A percentile compares a stretch with the other conserved stretches of the same genome.
Evolutionary conservation across 1,139 yeast species (phyloP).

Genomic region (Pneumocystis carinii): DNA sequence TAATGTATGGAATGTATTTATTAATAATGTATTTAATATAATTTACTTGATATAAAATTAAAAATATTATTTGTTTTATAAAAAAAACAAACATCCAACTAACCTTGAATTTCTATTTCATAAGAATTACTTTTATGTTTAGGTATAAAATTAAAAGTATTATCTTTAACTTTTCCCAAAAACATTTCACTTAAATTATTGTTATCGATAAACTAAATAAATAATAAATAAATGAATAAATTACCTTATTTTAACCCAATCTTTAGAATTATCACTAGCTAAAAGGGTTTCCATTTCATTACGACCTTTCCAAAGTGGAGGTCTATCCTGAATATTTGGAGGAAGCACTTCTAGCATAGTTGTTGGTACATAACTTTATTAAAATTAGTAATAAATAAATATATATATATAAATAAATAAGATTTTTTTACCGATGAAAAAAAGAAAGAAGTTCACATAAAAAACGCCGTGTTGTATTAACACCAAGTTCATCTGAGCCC

Average conservation of each 20-base stretch:
- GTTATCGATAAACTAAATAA: not conserved
- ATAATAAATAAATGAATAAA: slow-evolving; percentile 80
- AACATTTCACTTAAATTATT: slow-evolving; percentile 1
- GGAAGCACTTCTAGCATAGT: slow-evolving; percentile 84
- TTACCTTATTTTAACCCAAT: slow-evolving; percentile 95
- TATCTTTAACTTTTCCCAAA: slow-evolving; percentile 4
- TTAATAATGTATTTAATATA: no score
- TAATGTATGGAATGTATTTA: no score
- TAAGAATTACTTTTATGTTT: not conserved
- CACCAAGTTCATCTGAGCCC: slow-evolving; percentile 90
- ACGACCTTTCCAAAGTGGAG: slow-evolving; percentile 90
- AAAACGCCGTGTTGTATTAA: slow-evolving; percentile 73
- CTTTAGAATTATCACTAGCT: slow-evolving; percentile 71
- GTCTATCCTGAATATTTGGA: slow-evolving; percentile 79
- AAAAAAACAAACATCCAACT: no score
- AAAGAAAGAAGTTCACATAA: slow-evolving; percentile 90
- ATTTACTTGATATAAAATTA: no score
- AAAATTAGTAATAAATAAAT: not conserved
- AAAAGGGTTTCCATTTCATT: slow-evolving; percentile 80
- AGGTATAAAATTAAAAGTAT: slow-evolving; percentile 2
- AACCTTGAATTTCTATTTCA: not conserved
- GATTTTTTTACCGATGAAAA: slow-evolving; percentile 54
- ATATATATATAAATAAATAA: slow-evolving; percentile 3
- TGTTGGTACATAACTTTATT: slow-evolving; percentile 59
- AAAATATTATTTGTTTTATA: no score